phyloP scores from a whole-genome alignment of 2,329 filamentous ascomycete species.

The Parascedosporium putredinis region DNA sequence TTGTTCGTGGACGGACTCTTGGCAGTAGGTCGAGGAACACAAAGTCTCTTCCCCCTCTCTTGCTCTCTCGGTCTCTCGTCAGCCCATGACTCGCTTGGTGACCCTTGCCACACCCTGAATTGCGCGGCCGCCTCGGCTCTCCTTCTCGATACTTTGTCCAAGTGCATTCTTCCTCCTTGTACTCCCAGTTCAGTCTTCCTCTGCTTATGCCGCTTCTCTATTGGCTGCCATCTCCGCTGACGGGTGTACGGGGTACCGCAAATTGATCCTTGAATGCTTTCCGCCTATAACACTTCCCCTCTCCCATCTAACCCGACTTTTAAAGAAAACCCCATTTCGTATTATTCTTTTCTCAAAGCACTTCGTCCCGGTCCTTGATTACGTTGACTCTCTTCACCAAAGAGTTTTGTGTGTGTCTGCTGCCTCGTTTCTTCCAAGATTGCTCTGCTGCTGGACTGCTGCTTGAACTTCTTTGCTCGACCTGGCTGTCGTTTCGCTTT shows the following conservation, averaged over 20 bases:
- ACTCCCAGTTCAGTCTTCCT: not conserved
- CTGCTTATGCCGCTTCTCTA: not conserved
- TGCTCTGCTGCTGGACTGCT: no score
- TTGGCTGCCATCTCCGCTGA: not conserved
- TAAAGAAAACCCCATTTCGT: not conserved
- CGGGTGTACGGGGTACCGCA: no score
- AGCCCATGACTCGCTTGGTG: no score
- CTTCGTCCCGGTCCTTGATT: not conserved
- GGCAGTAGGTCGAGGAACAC: no score
- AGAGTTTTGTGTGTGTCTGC: no score
- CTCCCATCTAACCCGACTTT: not conserved
- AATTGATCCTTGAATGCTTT: not conserved
- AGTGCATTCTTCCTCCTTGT: not conserved
- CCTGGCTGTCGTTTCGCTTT: not conserved
- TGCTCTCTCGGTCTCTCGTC: no score
- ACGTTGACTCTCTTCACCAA: not conserved
- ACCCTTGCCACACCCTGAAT: no score
- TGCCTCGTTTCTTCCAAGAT: no score
- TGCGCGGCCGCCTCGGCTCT: no score
- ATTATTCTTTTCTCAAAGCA: not conserved
- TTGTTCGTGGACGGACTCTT: no score
- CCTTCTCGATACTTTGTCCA: no score
- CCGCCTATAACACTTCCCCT: not conserved
- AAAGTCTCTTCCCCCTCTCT: no score
- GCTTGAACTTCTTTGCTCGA: not conserved